Conservation (phyloP, 495 filamentous ascomycete species). For the Penicillium angulare region DNA sequence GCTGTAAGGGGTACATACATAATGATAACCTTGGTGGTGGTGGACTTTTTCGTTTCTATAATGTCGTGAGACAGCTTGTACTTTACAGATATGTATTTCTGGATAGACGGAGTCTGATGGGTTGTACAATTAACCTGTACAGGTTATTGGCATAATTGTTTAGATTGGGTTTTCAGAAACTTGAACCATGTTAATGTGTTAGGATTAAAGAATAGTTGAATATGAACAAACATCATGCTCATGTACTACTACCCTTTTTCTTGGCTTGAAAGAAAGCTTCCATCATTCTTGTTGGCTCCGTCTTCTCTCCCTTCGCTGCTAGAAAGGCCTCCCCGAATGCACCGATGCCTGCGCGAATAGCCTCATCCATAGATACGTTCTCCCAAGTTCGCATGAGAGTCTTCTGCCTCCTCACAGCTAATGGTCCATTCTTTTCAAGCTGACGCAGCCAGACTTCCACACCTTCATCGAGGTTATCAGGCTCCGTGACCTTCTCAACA, state of each 20-base stretch:
- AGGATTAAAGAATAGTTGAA: too few species aligned
- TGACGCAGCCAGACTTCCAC: slow-evolving; percentile 20
- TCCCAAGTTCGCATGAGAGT: slow-evolving; percentile 25
- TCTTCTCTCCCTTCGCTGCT: slow-evolving; percentile 2
- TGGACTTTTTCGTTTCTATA: too few species aligned
- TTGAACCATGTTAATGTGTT: too few species aligned
- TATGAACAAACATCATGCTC: too few species aligned
- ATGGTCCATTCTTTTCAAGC: slow-evolving; percentile 25
- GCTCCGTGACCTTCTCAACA: slow-evolving; percentile 24
- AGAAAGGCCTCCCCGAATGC: slow-evolving; percentile 24
- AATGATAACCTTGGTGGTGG: neutral
- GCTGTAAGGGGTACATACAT: slow-evolving; percentile 46
- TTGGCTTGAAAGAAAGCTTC: slow-evolving; percentile 14
- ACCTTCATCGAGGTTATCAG: slow-evolving; percentile 19
- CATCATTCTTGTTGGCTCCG: slow-evolving; percentile 21
- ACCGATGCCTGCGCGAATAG: slow-evolving; percentile 17
- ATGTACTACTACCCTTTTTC: neutral
- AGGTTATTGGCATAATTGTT: too few species aligned
- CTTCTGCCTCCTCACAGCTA: slow-evolving; percentile 25
- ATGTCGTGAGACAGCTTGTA: neutral
- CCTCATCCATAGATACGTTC: slow-evolving; percentile 14
- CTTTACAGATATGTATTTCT: neutral
- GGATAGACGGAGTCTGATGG: neutral
- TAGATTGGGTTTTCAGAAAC: too few species aligned
- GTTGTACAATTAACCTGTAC: too few species aligned